phyloP scores from a whole-genome alignment of 306 rosid species.

The Cucurbita moschata region DNA sequence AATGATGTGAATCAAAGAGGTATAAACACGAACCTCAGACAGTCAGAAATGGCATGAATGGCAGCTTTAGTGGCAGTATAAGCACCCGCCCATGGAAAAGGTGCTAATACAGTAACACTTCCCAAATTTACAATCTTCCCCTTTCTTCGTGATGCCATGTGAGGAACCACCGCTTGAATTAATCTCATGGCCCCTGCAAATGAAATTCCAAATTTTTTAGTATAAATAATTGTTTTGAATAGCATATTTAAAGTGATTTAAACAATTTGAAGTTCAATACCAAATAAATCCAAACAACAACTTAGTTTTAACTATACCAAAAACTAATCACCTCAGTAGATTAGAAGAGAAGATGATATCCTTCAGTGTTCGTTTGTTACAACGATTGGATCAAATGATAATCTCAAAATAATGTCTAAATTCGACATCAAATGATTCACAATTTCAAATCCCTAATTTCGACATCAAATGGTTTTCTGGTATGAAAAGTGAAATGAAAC shows the following conservation, averaged over 20 bases:
- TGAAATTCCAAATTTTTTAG: background rate
- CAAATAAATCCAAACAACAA: background rate
- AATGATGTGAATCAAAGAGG: background rate
- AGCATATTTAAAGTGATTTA: no score
- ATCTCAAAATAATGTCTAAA: background rate
- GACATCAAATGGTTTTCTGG: background rate
- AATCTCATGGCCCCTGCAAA: conserved; percentile 61
- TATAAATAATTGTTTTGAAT: no score
- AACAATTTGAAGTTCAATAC: no score
- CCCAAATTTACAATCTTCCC: conserved; percentile 81
- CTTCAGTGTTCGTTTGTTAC: background rate
- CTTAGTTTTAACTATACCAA: background rate
- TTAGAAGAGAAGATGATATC: background rate
- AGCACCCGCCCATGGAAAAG: conserved; percentile 74
- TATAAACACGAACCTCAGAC: conserved; percentile 41
- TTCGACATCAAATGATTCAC: background rate
- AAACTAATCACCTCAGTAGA: background rate
- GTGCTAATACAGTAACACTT: conserved; percentile 52
- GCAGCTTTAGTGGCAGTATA: conserved; percentile 78
- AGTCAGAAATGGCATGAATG: conserved; percentile 58
- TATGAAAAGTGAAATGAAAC: background rate
- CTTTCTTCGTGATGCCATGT: conserved; percentile 52
- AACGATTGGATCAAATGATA: background rate
- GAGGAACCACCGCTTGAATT: conserved; percentile 82
- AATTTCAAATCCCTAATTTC: background rate